phyloP scores from a whole-genome alignment of 2,329 filamentous ascomycete genomes.

The Cladophialophora chaetospira region DNA sequence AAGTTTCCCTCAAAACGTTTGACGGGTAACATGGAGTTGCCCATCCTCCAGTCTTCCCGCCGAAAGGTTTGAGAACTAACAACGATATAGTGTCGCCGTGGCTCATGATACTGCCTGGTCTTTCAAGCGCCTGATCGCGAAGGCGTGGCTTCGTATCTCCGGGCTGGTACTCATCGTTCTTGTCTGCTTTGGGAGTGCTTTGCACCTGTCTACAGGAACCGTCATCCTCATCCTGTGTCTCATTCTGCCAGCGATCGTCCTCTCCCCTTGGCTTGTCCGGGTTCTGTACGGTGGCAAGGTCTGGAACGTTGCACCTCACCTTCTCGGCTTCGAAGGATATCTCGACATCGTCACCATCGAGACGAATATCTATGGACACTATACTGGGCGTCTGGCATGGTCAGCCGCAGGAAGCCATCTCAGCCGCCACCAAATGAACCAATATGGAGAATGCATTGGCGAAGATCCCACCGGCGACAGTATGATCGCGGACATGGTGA shows the following conservation, averaged over 20 bases:
- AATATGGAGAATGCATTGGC: conserved; percentile 34
- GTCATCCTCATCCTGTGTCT: not conserved
- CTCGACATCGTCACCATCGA: conserved; percentile 17
- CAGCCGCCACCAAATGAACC: conserved; percentile 37
- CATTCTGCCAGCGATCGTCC: not conserved
- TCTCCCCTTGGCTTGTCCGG: conserved; percentile 9
- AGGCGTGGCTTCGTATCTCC: conserved; percentile 5
- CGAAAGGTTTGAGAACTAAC: too few species aligned
- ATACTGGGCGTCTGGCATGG: conserved; percentile 29
- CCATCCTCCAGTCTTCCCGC: too few species aligned
- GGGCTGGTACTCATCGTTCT: conserved; percentile 6
- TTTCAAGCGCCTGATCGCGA: conserved; percentile 6
- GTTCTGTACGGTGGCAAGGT: conserved; percentile 16
- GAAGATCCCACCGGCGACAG: conserved; percentile 38
- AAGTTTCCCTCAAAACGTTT: too few species aligned
- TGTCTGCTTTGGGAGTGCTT: too few species aligned
- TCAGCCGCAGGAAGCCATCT: conserved; percentile 37
- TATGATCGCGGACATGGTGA: conserved; percentile 22
- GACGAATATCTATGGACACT: conserved; percentile 12
- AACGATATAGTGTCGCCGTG: too few species aligned
- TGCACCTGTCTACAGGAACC: too few species aligned
- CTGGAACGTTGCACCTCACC: conserved; percentile 12
- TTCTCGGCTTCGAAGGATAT: conserved; percentile 17
- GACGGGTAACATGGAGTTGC: too few species aligned
- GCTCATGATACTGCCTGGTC: conserved; percentile 2